Base-by-base conservation (phyloP, 306 rosid species). In the Cicer judaicum region DNA sequence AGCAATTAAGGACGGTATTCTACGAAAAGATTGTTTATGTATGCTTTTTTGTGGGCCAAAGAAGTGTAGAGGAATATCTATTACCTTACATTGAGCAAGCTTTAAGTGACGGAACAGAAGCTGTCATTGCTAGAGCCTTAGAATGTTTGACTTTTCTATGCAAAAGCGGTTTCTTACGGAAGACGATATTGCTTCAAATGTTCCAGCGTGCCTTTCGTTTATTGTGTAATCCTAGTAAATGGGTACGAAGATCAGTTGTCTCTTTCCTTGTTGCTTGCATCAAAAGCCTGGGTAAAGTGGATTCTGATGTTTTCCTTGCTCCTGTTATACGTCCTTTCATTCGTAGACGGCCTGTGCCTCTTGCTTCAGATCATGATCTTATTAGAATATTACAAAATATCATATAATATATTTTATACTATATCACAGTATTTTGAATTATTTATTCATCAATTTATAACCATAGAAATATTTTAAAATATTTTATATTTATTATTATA, bases 21-120 rank as follows among this genome's bases (percentile, higher is more conserved):
- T 92, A 88, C 9, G 99, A 90, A 71, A 89, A 94, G 79, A 94
- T 94, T 70, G 95, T 94, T 78, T 94, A 91, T 61, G 99, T 92
- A 49, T 94, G 99, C 75, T 90, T 92, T 84, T 94, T 94, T 85
- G 99, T 94, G 79, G 97, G 99, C 70, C 89, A 90, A 85, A 87
- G 99, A 83, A 94, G 99, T 75, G 99, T 94, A 65, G 99, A 94
- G 80, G 99, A 94, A 83, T 94, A 94, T 94, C 91, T 94, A 80
- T 84, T 94, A 78, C 99, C 99, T 63, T 94, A 92, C 76, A 94
- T 94, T 77, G 99, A 94, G 85, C 97, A 92, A 80, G 97, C 97
- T 80, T 82, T 94, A 72, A 87, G 89, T 78, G 99, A 94, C 74
- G 34, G 85, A 52, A 82, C 89, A 1, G 95, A 94, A 83, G 84